Evolutionary conservation across 306 rosid genomes (phyloP).

Genomic region (Trifolium subterraneum): DNA sequence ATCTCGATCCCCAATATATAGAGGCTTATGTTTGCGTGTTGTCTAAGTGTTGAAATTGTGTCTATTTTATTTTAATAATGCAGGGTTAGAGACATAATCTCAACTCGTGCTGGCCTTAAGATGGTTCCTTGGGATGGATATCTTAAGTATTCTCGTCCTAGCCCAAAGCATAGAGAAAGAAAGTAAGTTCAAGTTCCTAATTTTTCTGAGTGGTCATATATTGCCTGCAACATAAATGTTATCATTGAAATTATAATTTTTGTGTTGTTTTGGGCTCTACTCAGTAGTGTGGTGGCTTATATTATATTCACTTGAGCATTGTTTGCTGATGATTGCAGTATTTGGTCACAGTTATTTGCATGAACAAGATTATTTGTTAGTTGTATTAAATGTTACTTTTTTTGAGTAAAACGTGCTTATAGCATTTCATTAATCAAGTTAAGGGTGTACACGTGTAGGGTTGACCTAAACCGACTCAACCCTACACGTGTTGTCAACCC

Average conservation of each 20-base stretch:
- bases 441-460: too few species aligned
- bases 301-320: background rate
- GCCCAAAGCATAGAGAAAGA: conserved; percentile 86
- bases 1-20: conserved; percentile 19
- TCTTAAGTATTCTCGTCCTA: conserved; percentile 92
- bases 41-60: conserved; percentile 12
- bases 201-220: conserved; percentile 4
- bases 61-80: conserved; percentile 23
- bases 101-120: conserved; percentile 88
- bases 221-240: background rate
- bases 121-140: conserved; percentile 99
- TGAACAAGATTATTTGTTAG: background rate
- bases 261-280: background rate
- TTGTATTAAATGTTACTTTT: conserved; percentile 5
- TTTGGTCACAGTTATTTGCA: conserved; percentile 3
- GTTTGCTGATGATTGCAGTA: conserved; percentile 8
- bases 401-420: too few species aligned
- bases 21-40: background rate
- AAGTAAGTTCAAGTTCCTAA: conserved; percentile 57
- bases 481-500: background rate
- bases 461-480: background rate
- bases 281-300: background rate
- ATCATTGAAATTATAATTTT: background rate
- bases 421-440: too few species aligned
- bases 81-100: conserved; percentile 92